A percentile compares a stretch with the other conserved stretches of the same genome.
These are phyloP conservation scores for Pestalotiopsis sp. DNA, from an alignment of 2,329 filamentous ascomycete species.

Conservation along the genomic window DNA sequence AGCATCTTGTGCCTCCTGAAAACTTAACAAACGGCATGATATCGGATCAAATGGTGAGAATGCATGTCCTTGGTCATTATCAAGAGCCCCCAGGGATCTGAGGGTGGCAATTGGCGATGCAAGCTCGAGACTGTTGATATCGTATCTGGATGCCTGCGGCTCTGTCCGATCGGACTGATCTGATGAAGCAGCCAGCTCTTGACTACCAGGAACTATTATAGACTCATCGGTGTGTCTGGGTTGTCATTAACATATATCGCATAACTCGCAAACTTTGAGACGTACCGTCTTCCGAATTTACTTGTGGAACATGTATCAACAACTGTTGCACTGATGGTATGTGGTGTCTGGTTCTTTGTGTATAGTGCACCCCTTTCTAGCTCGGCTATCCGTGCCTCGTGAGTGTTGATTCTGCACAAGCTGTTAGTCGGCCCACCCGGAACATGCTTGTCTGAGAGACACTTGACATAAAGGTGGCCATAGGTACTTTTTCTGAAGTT, in stretches of 20 bases:
- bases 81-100: conserved; percentile 1
- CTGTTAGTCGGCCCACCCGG: neutral
- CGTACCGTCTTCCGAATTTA: neutral
- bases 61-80: neutral
- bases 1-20: conserved; percentile 6
- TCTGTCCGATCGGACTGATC: neutral
- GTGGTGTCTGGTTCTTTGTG: neutral
- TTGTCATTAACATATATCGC: neutral
- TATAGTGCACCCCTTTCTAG: neutral
- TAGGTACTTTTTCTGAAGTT: neutral
- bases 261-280: neutral
- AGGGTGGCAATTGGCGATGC: conserved; percentile 7
- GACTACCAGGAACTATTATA: neutral
- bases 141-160: neutral
- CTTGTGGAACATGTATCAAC: neutral
- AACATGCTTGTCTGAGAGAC: neutral
- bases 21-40: neutral
- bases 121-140: conserved; percentile 2
- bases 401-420: neutral
- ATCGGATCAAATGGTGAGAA: conserved; percentile 8
- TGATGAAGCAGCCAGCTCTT: neutral
- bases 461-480: neutral
- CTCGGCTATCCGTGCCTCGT: conserved; percentile 7
- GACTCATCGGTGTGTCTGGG: neutral
- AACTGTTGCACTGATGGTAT: neutral